phyloP scores from a whole-genome alignment of 1,284 basidiomycete species.

The Cryptococcus floricola region DNA sequence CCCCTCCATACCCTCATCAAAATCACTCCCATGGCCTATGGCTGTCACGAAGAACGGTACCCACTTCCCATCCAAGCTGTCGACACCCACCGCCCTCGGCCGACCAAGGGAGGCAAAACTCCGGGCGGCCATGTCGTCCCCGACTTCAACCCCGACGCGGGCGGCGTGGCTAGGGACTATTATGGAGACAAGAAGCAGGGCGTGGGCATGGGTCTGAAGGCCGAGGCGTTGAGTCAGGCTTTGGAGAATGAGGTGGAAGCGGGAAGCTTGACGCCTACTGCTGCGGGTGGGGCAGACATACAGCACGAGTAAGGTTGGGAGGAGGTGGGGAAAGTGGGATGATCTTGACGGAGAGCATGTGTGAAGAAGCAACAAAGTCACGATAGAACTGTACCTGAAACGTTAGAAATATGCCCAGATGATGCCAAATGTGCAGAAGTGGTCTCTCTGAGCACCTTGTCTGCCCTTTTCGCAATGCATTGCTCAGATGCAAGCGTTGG shows the following conservation, averaged over 20 bases:
- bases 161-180: slow-evolving; percentile 20
- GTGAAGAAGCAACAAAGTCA: neutral
- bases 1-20: slow-evolving; percentile 97
- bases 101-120: slow-evolving; percentile 41
- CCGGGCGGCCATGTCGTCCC: neutral
- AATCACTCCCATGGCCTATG: slow-evolving; percentile 95
- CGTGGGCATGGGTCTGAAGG: slow-evolving; percentile 11
- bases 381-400: neutral
- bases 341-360: neutral
- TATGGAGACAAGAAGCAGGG: slow-evolving; percentile 21
- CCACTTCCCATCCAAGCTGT: slow-evolving; percentile 84
- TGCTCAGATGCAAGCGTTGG: no score
- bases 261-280: slow-evolving; percentile 20
- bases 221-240: slow-evolving; percentile 17
- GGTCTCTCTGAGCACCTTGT: no score
- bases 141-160: neutral
- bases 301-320: neutral
- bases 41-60: slow-evolving; percentile 93
- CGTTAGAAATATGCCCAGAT: no score
- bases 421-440: no score
- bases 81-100: slow-evolving; percentile 90
- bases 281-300: neutral
- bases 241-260: slow-evolving; percentile 20
- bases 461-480: no score
- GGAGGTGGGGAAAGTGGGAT: neutral